Evolutionary conservation across 495 filamentous ascomycete species (phyloP).

Genomic region (Aspergillus taichungensis): DNA sequence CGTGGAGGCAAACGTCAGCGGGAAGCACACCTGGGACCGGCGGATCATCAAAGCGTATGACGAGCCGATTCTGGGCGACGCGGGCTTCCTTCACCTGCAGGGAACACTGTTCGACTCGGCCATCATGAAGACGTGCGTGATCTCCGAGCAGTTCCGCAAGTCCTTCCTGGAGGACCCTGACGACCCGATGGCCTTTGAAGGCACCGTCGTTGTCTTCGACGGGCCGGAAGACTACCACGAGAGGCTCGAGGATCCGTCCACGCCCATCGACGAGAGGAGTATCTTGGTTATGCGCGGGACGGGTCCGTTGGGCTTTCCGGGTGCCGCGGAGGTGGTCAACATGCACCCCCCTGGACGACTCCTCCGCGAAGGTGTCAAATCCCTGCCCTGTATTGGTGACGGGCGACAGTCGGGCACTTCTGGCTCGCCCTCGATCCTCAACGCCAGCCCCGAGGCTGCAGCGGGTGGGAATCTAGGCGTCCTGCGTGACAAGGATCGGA

Average conservation of each 20-base stretch:
- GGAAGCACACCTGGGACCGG: conserved; percentile 36
- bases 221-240: conserved; percentile 44
- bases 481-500: conserved; percentile 43
- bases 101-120: conserved; percentile 46
- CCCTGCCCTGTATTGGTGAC: conserved; percentile 47
- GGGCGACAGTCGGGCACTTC: conserved; percentile 48
- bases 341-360: conserved; percentile 45
- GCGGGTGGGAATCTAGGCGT: conserved; percentile 50
- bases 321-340: conserved; percentile 48
- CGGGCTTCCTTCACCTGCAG: conserved; percentile 42
- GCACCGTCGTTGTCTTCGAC: conserved; percentile 43
- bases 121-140: conserved; percentile 51
- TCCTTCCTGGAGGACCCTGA: conserved; percentile 40
- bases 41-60: conserved; percentile 35
- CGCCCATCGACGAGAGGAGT: conserved; percentile 37
- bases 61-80: conserved; percentile 39
- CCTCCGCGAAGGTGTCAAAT: conserved; percentile 38
- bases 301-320: conserved; percentile 46
- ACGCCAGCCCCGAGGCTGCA: conserved; percentile 52
- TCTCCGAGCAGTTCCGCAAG: conserved; percentile 38
- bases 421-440: conserved; percentile 46
- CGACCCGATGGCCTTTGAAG: conserved; percentile 45
- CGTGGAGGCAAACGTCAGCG: conserved; percentile 31
- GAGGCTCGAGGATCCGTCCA: conserved; percentile 37
- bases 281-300: conserved; percentile 47